Percentiles rank a stretch among this genome's conserved stretches.
Evolutionary conservation across 2,329 filamentous ascomycete genomes (phyloP).

Genomic region (Hypoxylon sp.): DNA sequence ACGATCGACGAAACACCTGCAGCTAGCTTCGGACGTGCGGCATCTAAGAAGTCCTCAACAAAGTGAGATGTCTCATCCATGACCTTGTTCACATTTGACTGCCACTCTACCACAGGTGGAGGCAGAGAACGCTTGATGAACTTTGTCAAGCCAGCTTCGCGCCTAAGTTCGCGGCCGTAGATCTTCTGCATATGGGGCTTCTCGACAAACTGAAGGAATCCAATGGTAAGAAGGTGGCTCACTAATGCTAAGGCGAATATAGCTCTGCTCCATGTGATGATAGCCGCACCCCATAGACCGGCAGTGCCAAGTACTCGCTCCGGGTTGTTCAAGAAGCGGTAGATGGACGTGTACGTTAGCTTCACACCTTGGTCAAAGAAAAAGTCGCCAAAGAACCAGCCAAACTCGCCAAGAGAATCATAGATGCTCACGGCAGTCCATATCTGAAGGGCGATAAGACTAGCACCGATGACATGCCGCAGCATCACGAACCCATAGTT

Average conservation of each 20-base stretch:
- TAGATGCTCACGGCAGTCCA: constrained; percentile 97
- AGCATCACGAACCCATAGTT: constrained; percentile 86
- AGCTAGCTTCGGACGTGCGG: constrained; percentile 86
- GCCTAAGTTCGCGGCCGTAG: constrained; percentile 86
- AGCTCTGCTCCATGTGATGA: constrained; percentile 90
- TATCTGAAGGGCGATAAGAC: constrained; percentile 86
- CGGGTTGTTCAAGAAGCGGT: constrained; percentile 97
- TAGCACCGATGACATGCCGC: constrained; percentile 86
- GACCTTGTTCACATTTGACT: constrained; percentile 88
- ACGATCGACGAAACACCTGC: constrained; percentile 89
- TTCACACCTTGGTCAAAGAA: constrained; percentile 93
- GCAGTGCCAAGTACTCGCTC: constrained; percentile 94
- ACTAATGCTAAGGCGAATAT: constrained; percentile 90
- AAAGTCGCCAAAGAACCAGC: constrained; percentile 99
- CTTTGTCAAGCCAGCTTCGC: constrained; percentile 91
- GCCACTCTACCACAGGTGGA: constrained; percentile 84
- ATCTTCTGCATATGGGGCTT: constrained; percentile 98
- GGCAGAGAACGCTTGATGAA: constrained; percentile 91
- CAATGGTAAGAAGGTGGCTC: constrained; percentile 87
- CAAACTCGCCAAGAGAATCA: constrained; percentile 95
- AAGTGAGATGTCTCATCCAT: constrained; percentile 89
- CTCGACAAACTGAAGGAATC: constrained; percentile 93
- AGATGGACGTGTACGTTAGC: constrained; percentile 96
- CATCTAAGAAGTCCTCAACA: constrained; percentile 91
- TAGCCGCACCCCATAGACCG: constrained; percentile 93